These are phyloP conservation scores for Dendryphion nanum DNA, from an alignment of 2,329 filamentous ascomycete species.

Conservation along the genomic window DNA sequence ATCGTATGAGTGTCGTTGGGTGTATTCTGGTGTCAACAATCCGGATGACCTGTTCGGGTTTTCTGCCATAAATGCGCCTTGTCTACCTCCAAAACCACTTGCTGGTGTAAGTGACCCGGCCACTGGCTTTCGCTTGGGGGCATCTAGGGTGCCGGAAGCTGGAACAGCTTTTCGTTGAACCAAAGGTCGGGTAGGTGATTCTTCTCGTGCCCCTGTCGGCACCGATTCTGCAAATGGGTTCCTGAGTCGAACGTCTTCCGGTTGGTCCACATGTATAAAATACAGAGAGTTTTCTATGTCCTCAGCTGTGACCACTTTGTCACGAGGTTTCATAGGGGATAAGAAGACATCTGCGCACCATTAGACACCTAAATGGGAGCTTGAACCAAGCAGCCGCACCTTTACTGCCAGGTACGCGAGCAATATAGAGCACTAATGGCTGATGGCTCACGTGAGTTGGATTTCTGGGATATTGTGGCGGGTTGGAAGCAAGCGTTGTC, in stretches of 20 bases:
- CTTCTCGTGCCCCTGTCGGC: conserved; percentile 9
- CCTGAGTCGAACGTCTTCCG: conserved; percentile 49
- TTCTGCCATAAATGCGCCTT: no score
- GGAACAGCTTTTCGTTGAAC: conserved; percentile 36
- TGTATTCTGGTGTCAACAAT: conserved; percentile 17
- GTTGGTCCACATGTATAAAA: conserved; percentile 77
- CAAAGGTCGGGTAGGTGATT: conserved; percentile 10
- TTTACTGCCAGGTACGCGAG: conserved; percentile 85
- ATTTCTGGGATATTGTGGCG: conserved; percentile 79
- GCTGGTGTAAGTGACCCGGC: conserved; percentile 11
- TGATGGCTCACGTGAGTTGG: conserved; percentile 67
- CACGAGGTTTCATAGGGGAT: conserved; percentile 82
- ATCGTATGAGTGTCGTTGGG: conserved; percentile 25
- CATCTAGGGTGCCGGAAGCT: conserved; percentile 13
- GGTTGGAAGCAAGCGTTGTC: conserved; percentile 78
- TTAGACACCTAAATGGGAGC: conserved; percentile 14
- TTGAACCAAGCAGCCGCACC: conserved; percentile 52
- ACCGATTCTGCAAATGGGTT: conserved; percentile 13
- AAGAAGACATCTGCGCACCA: conserved; percentile 74
- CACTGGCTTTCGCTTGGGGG: conserved; percentile 25
- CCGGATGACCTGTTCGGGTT: no score
- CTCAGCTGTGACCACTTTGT: conserved; percentile 83
- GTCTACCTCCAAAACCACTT: no score
- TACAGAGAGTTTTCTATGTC: conserved; percentile 88
- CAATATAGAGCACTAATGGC: conserved; percentile 83